These are phyloP conservation scores for Amaranthus hypochondriacus DNA, from an alignment of 148 eudicot genomes.

Conservation along the genomic window DNA sequence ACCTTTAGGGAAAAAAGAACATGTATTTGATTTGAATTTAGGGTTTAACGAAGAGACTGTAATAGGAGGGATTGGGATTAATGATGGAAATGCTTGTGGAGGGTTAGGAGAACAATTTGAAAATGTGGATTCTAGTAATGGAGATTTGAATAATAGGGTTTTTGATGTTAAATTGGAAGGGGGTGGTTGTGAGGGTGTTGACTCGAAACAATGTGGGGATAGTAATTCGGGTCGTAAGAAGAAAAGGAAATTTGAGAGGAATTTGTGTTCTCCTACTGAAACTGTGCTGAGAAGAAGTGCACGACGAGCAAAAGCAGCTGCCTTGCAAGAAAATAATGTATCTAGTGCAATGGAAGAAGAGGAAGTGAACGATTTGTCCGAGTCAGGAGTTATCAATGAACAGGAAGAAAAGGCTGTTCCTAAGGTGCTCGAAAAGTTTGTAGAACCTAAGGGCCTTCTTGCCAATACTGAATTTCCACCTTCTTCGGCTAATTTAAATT, in stretches of 20 bases:
- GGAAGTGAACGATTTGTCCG: slow-evolving; percentile 30
- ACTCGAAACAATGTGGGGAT: slow-evolving; percentile 25
- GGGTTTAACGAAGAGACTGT: slow-evolving; percentile 37
- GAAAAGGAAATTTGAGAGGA: slow-evolving; percentile 39
- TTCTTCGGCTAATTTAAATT: slow-evolving; percentile 54
- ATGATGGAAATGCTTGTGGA: slow-evolving; percentile 13
- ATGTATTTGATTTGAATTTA: slow-evolving; percentile 70
- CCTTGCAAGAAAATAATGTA: slow-evolving; percentile 27
- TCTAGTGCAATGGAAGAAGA: slow-evolving; percentile 21
- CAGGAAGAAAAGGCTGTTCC: slow-evolving; percentile 36
- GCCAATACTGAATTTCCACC: slow-evolving; percentile 65
- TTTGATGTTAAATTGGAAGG: slow-evolving; percentile 26
- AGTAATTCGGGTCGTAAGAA: slow-evolving; percentile 42
- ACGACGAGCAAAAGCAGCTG: slow-evolving; percentile 47
- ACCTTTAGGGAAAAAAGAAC: slow-evolving; percentile 32
- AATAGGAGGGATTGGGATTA: slow-evolving; percentile 15
- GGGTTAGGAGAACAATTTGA: slow-evolving; percentile 28
- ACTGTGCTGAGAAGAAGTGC: slow-evolving; percentile 80
- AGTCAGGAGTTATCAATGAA: slow-evolving; percentile 42
- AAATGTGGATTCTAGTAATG: slow-evolving; percentile 13
- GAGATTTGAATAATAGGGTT: slow-evolving; percentile 24
- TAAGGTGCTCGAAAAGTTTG: slow-evolving; percentile 28
- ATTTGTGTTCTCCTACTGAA: slow-evolving; percentile 30
- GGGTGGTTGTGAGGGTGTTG: slow-evolving; percentile 23
- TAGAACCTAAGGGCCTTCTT: slow-evolving; percentile 37